phyloP scores from a whole-genome alignment of 805 yeast species.

The Saturnispora hagleri region DNA sequence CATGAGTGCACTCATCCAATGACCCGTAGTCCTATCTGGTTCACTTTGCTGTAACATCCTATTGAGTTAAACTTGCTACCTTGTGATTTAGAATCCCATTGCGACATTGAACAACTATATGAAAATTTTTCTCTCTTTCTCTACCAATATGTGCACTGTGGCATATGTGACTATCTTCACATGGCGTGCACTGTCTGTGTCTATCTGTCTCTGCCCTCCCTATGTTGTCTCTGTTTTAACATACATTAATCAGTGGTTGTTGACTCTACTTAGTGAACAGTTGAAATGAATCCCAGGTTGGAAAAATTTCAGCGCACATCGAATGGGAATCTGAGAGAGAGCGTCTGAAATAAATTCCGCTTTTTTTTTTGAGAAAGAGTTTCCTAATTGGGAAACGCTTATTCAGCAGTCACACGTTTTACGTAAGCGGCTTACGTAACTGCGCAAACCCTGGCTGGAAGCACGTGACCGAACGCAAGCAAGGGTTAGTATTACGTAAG shows the following conservation, averaged over 20 bases:
- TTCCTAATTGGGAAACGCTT: not conserved
- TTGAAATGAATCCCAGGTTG: not conserved
- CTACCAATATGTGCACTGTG: too few species aligned
- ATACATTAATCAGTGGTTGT: slow-evolving; percentile 20
- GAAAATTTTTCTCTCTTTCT: not conserved
- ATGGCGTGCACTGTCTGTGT: too few species aligned
- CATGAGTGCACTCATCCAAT: too few species aligned
- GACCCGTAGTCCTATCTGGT: too few species aligned
- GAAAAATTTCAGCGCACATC: not conserved
- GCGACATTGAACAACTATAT: too few species aligned
- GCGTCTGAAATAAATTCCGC: not conserved
- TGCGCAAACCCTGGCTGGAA: not conserved
- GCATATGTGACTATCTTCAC: too few species aligned
- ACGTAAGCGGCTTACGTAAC: not conserved
- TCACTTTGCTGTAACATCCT: too few species aligned
- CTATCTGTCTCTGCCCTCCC: not conserved
- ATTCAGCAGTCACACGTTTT: not conserved
- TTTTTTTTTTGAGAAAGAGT: too few species aligned
- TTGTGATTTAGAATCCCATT: too few species aligned
- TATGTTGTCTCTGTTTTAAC: slow-evolving; percentile 5
- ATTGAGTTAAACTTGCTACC: too few species aligned
- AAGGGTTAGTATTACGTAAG: not conserved
- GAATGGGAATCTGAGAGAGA: not conserved
- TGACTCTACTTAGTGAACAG: not conserved
- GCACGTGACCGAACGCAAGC: slow-evolving; percentile 1